Conservation (phyloP, 2,329 filamentous ascomycete genomes). For the Hypoxylon sp. region DNA sequence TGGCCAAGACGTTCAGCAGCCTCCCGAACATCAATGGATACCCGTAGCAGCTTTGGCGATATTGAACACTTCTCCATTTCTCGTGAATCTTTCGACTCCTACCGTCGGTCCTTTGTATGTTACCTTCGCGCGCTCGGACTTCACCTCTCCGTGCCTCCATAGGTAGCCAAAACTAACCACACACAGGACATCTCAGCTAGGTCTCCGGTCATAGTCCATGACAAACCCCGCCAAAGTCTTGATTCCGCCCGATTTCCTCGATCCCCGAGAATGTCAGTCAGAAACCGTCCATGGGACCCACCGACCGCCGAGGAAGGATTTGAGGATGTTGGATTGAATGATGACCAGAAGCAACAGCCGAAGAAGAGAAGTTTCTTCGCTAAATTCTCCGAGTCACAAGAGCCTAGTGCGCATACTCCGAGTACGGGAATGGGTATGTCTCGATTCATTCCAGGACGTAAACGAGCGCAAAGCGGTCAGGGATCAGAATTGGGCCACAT, state of each 20-base stretch:
- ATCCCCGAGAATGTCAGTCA: slow-evolving; percentile 71
- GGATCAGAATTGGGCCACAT: slow-evolving; percentile 52
- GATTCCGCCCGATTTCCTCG: slow-evolving; percentile 78
- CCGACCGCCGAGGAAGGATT: slow-evolving; percentile 84
- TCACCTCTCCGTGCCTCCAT: no score
- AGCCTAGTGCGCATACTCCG: slow-evolving; percentile 45
- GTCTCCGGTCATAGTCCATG: slow-evolving; percentile 76
- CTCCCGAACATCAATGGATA: slow-evolving; percentile 68
- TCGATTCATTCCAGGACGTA: slow-evolving; percentile 54
- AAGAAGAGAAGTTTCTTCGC: slow-evolving; percentile 87
- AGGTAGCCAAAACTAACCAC: slow-evolving; percentile 23
- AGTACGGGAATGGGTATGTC: slow-evolving; percentile 48
- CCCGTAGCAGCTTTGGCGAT: slow-evolving; percentile 74
- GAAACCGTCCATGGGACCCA: slow-evolving; percentile 68
- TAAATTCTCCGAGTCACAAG: slow-evolving; percentile 75
- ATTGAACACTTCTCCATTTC: slow-evolving; percentile 96
- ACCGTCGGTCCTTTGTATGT: slow-evolving; percentile 92
- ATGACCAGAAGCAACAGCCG: slow-evolving; percentile 73
- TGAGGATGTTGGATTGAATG: slow-evolving; percentile 89
- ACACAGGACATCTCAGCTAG: slow-evolving; percentile 86
- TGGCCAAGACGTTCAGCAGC: slow-evolving; percentile 73
- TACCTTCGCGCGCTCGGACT: neutral
- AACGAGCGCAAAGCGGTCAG: slow-evolving; percentile 54
- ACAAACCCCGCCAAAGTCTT: slow-evolving; percentile 79
- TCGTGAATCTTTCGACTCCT: slow-evolving; percentile 96